phyloP scores from a whole-genome alignment of 1,284 basidiomycete genomes.

The Malassezia japonica region DNA sequence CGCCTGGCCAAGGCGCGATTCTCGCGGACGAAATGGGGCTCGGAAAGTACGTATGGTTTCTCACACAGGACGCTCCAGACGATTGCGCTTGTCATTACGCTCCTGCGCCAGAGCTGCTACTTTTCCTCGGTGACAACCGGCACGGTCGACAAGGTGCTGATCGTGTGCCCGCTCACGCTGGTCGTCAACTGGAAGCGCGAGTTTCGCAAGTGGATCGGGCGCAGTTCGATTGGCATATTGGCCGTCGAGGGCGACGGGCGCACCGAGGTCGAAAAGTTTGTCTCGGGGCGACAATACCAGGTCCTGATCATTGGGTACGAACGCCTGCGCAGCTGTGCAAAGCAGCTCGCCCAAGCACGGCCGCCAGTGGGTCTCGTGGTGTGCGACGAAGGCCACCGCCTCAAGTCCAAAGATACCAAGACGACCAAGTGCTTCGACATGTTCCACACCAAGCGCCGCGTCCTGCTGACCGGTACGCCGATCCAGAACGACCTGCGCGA shows the following conservation, averaged over 20 bases:
- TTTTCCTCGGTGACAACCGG: slow-evolving; percentile 25
- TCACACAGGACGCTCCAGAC: slow-evolving; percentile 45
- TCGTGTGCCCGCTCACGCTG: slow-evolving; percentile 89
- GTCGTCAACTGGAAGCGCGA: slow-evolving; percentile 94
- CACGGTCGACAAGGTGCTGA: slow-evolving; percentile 48
- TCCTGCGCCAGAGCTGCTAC: slow-evolving; percentile 41
- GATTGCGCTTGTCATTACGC: slow-evolving; percentile 38
- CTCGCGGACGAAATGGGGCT: slow-evolving; percentile 64
- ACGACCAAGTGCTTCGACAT: slow-evolving; percentile 79
- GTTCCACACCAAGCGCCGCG: slow-evolving; percentile 61
- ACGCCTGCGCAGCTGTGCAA: slow-evolving; percentile 56
- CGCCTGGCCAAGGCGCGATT: slow-evolving; percentile 70
- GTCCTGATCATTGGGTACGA: slow-evolving; percentile 95
- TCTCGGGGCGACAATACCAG: slow-evolving; percentile 55
- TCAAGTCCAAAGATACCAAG: slow-evolving; percentile 86
- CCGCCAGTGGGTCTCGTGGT: slow-evolving; percentile 86
- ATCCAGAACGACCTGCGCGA: slow-evolving; percentile 90
- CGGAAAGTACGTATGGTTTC: too few species aligned
- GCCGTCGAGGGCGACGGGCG: slow-evolving; percentile 60
- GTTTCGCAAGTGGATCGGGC: slow-evolving; percentile 74
- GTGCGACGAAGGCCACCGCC: slow-evolving; percentile 91
- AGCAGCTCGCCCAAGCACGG: slow-evolving; percentile 27
- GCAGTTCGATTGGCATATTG: slow-evolving; percentile 68
- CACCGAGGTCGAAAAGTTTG: slow-evolving; percentile 33
- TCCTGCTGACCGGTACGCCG: slow-evolving; percentile 83